Conservation (phyloP, 1,284 basidiomycete species). For the Tausonia pullulans region DNA sequence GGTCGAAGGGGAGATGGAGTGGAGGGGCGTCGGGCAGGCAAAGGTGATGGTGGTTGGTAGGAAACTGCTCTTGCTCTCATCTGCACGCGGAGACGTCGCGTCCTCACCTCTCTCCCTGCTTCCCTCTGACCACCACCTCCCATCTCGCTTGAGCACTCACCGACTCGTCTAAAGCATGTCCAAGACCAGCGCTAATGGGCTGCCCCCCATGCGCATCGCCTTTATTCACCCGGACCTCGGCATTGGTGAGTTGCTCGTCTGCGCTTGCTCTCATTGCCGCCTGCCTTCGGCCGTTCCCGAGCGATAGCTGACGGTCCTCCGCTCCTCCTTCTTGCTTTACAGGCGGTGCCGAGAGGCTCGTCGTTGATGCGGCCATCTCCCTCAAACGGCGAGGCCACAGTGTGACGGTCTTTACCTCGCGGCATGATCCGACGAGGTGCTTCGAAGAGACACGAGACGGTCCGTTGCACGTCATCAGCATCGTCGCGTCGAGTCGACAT, state of each 20-base stretch:
- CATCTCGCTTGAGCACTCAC: too few species aligned
- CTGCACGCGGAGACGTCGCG: too few species aligned
- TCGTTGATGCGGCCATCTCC: constrained; percentile 90
- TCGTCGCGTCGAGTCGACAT: not conserved
- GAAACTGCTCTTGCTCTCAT: too few species aligned
- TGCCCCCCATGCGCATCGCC: constrained; percentile 46
- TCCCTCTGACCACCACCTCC: too few species aligned
- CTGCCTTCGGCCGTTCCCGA: not conserved
- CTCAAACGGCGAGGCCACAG: constrained; percentile 73
- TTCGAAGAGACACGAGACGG: constrained; percentile 86
- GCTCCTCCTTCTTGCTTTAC: constrained; percentile 4
- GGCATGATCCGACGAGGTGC: constrained; percentile 73
- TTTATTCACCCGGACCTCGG: constrained; percentile 94
- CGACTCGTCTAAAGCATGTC: too few species aligned
- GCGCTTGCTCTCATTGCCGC: not conserved
- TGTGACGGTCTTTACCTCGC: constrained; percentile 88
- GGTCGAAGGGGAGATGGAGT: too few species aligned
- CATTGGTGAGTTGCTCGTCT: constrained; percentile 54
- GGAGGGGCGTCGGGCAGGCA: too few species aligned
- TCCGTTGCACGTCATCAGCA: constrained; percentile 29
- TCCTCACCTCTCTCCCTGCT: too few species aligned
- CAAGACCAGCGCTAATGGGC: too few species aligned
- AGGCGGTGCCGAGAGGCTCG: constrained; percentile 90
- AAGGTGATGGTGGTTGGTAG: too few species aligned
- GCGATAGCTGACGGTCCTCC: constrained; percentile 5